Base-by-base conservation (phyloP, 139 green algal species). In the Coelastrella sp. region DNA sequence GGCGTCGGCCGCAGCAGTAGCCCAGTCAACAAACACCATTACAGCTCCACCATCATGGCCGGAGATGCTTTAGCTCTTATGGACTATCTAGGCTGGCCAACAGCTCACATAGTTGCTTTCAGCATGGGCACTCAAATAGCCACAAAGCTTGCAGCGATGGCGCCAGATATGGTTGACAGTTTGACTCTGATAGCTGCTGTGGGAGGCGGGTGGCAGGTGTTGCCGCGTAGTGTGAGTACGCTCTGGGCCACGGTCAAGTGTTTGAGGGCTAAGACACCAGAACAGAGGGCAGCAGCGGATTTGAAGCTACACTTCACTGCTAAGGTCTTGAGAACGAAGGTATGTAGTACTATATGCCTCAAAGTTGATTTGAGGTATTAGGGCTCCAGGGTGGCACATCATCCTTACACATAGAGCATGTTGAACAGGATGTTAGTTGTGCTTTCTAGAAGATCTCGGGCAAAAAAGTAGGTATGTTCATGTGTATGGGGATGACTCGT, bases 291-390 rank as follows among this genome's bases (percentile, higher is more conserved):
- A 59, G 74, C 74, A 80, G 74, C 74, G 19, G 74, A 80, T 19
- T 58, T 80, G 74, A 80, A 80, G 23, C 74, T 80, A 19, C 74
- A 80, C 74, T 80, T 80, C 74, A 80, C 74, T n/a, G 13, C 22
- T 5, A 13, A 17, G 23, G 23, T 58, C 6, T 17, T 80, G 22
- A 57, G 23, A 14, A 80, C 74, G 2, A 16, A 80, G 23, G 74
- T 80, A 19, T 17, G 22, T 16, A 59, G 16, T 22, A 76, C 4
- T 22, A 14, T 10, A 23, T 76, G 6, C 61, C 16, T 47, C 32
- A 47, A 47, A 47, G 32, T 1, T 47, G 32, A 47, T 47, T 47
- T 47, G 32, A 47, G 32, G 32, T 47, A 47, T 47, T 47, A 47
- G 32, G 32, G 32, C 32, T 47, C 32, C 32, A 47, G 32, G 32